Evolutionary conservation across 768 basidiomycete genomes (phyloP).

Genomic region (Lentinula boryana): DNA sequence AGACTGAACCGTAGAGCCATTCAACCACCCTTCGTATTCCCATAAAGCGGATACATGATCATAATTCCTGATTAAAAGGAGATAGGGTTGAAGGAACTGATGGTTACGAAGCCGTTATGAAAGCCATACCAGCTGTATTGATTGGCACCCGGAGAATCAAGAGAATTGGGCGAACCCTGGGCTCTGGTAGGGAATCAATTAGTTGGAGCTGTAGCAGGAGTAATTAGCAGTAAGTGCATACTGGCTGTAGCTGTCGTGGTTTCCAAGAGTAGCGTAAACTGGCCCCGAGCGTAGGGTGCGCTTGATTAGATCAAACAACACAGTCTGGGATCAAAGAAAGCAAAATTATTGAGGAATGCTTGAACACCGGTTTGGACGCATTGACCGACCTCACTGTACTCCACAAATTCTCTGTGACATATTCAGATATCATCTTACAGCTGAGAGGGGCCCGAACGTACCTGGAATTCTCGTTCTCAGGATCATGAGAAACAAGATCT

Average conservation of each 20-base stretch:
- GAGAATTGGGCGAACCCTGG: slow-evolving; percentile 53
- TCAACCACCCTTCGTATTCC: slow-evolving; percentile 67
- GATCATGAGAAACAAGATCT: slow-evolving; percentile 70
- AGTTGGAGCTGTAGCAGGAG: background rate
- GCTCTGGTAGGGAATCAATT: slow-evolving; percentile 27
- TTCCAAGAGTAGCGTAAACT: slow-evolving; percentile 72
- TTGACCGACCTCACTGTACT: slow-evolving; percentile 54
- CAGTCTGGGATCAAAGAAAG: slow-evolving; percentile 30
- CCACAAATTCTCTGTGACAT: slow-evolving; percentile 42
- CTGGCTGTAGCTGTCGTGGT: slow-evolving; percentile 73
- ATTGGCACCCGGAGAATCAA: slow-evolving; percentile 46
- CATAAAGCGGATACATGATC: slow-evolving; percentile 68
- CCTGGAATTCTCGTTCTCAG: slow-evolving; percentile 58
- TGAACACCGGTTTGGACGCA: background rate
- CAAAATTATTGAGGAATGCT: background rate
- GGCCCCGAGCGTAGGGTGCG: slow-evolving; percentile 57
- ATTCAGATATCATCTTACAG: background rate
- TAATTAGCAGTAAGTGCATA: slow-evolving; percentile 20
- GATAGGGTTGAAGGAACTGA: background rate
- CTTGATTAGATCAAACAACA: slow-evolving; percentile 64
- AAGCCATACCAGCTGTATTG: slow-evolving; percentile 59
- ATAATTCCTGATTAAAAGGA: slow-evolving; percentile 51
- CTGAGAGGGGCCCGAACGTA: slow-evolving; percentile 16
- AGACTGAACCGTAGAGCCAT: slow-evolving; percentile 43
- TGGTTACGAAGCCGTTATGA: background rate